Percentiles rank a stretch among this genome's conserved stretches.
Evolutionary conservation across 257 asterid species (phyloP).

Genomic region (Misopates orontium): DNA sequence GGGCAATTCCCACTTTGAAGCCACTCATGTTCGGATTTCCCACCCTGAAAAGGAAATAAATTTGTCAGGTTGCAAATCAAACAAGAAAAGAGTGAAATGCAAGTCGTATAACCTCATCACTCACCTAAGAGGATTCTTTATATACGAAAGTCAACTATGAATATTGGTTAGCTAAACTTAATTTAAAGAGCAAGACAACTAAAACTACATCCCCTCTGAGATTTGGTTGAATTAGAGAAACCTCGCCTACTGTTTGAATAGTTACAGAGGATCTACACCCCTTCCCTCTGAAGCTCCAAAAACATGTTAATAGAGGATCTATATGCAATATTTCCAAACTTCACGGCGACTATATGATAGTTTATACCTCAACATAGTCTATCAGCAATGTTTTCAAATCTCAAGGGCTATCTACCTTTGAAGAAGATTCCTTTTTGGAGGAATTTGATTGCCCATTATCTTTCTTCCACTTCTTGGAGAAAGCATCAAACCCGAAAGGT

Average conservation of each 20-base stretch:
- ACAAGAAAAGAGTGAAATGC: not conserved
- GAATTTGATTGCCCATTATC: constrained; percentile 53
- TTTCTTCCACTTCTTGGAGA: constrained; percentile 65
- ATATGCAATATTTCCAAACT: too few relatives aligned
- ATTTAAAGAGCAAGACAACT: not conserved
- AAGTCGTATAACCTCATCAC: too few relatives aligned
- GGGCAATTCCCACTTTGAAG: constrained; percentile 86
- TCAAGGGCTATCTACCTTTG: constrained; percentile 43
- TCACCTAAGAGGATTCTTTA: too few relatives aligned
- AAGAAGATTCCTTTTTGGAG: constrained; percentile 60
- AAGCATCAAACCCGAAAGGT: constrained; percentile 81
- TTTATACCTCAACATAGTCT: too few relatives aligned
- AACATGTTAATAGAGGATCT: too few relatives aligned
- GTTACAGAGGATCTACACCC: too few relatives aligned
- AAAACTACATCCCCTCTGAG: too few relatives aligned
- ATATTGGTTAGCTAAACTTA: not conserved
- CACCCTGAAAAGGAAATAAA: constrained; percentile 49
- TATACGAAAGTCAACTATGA: too few relatives aligned
- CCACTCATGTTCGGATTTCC: constrained; percentile 75
- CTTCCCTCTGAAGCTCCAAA: too few relatives aligned
- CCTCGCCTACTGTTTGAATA: too few relatives aligned
- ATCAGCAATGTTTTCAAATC: not conserved
- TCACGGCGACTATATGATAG: too few relatives aligned
- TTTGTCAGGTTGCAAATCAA: not conserved
- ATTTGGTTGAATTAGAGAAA: too few relatives aligned